phyloP scores from a whole-genome alignment of 805 yeast genomes.

The Blastobotrys muscicola region DNA sequence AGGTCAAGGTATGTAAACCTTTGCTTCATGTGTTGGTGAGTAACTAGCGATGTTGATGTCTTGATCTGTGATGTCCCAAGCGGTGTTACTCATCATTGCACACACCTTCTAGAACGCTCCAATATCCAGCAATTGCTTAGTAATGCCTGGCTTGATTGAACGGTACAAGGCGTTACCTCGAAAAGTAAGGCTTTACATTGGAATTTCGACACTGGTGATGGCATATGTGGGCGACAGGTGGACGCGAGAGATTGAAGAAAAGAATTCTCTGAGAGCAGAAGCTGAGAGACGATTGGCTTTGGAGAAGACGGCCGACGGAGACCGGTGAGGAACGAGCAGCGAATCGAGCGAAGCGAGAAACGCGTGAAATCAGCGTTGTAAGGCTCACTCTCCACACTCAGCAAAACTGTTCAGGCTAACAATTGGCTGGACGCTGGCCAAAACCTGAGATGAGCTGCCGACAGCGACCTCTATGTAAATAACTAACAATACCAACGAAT shows the following conservation, averaged over 20 bases:
- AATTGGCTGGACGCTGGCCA: too few relatives aligned
- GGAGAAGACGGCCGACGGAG: background rate
- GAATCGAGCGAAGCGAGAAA: background rate
- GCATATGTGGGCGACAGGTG: constrained; percentile 15
- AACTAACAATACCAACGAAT: too few relatives aligned
- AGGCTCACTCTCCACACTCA: too few relatives aligned
- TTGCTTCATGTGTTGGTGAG: constrained; percentile 41
- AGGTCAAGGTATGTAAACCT: constrained; percentile 79
- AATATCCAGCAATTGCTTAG: background rate
- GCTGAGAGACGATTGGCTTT: constrained; percentile 15
- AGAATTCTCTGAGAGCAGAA: constrained; percentile 13
- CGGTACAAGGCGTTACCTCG: constrained; percentile 14
- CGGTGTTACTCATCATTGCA: background rate
- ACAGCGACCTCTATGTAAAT: too few relatives aligned
- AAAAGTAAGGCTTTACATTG: constrained; percentile 15
- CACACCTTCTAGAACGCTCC: background rate
- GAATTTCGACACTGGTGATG: constrained; percentile 16
- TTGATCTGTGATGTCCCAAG: too few relatives aligned
- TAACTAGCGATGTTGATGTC: too few relatives aligned
- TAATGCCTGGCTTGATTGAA: constrained; percentile 10
- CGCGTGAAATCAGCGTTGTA: background rate
- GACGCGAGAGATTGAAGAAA: constrained; percentile 13
- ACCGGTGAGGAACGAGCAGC: background rate
- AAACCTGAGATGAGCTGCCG: too few relatives aligned
- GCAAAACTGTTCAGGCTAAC: too few relatives aligned